Conservation (phyloP, 495 filamentous ascomycete genomes). For the Tuber brumale region DNA sequence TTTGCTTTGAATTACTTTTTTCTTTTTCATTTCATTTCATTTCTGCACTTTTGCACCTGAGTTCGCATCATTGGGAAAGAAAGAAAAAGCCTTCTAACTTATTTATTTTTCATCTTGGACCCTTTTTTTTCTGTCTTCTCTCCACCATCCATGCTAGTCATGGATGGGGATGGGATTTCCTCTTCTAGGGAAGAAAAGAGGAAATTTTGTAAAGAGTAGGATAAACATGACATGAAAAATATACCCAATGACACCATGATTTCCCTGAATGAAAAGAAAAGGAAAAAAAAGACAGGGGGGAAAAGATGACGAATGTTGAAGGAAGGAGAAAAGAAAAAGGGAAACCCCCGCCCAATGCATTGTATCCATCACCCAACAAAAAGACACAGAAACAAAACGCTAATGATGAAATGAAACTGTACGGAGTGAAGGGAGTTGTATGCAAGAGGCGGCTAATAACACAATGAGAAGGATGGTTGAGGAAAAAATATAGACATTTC, state of each 20-base stretch:
- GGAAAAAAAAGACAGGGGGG: too few relatives aligned
- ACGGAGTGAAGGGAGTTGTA: neutral
- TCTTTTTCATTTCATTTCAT: neutral
- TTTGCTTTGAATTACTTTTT: neutral
- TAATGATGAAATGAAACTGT: neutral
- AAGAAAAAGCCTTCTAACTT: neutral
- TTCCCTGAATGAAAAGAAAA: neutral
- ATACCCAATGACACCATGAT: conserved; percentile 2
- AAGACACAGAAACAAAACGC: neutral
- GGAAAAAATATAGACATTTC: neutral
- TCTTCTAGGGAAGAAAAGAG: neutral
- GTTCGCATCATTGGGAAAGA: neutral
- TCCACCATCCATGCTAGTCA: neutral
- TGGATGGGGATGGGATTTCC: conserved; percentile 2
- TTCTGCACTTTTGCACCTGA: neutral
- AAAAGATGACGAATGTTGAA: neutral
- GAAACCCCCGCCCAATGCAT: neutral
- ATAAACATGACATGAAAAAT: neutral
- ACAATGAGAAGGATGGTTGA: neutral
- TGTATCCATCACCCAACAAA: neutral
- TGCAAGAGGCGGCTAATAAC: neutral
- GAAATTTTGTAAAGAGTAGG: neutral
- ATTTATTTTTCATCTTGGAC: neutral
- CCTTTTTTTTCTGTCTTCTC: neutral
- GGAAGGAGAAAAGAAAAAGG: neutral